Percentiles rank a stretch among this genome's conserved stretches.
Conservation (phyloP, 1,284 basidiomycete species). For the Psilocybe mexicana region DNA sequence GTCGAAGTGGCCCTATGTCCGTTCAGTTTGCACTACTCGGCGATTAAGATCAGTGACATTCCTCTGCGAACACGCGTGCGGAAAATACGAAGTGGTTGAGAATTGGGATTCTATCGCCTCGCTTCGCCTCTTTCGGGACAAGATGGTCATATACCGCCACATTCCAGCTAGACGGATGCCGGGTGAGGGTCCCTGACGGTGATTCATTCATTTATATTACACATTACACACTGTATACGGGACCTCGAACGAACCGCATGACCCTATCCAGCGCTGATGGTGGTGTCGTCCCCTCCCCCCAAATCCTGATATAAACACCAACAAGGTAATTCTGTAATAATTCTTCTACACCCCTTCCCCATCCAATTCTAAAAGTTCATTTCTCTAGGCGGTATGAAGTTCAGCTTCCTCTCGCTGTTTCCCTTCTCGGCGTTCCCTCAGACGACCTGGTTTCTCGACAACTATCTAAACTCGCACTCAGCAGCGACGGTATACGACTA, state of each 20-base stretch:
- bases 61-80: too few relatives aligned
- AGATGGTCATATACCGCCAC: background rate
- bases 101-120: background rate
- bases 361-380: too few relatives aligned
- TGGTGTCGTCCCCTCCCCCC: background rate
- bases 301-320: background rate
- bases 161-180: background rate
- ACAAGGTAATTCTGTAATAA: background rate
- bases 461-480: background rate
- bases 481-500: constrained; percentile 22
- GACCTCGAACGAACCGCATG: background rate
- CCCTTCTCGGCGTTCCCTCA: background rate
- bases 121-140: background rate
- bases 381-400: background rate
- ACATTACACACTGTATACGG: background rate
- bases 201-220: background rate
- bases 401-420: constrained; percentile 3
- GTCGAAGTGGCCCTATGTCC: too few relatives aligned
- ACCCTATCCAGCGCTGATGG: background rate
- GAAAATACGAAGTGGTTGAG: background rate
- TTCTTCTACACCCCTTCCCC: too few relatives aligned
- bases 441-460: background rate
- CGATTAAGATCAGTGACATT: too few relatives aligned
- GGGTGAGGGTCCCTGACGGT: background rate
- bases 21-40: too few relatives aligned